These are phyloP conservation scores for Anthostomella pinea DNA, from an alignment of 2,329 filamentous ascomycete species.

Conservation along the genomic window DNA sequence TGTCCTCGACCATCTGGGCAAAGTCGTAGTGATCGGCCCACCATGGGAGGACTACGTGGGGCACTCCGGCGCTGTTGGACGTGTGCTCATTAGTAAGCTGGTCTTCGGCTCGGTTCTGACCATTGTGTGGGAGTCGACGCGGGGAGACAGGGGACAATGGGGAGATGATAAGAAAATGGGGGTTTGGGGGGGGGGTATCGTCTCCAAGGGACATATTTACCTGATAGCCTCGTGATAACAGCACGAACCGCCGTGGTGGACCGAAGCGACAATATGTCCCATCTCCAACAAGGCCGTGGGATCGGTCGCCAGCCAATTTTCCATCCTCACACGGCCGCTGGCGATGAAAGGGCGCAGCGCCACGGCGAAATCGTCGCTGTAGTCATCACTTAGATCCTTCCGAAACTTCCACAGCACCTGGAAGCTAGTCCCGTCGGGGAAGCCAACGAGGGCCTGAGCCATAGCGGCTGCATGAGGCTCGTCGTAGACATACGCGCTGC, in stretches of 20 bases:
- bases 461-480: conserved; percentile 11
- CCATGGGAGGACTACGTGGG: conserved; percentile 18
- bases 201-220: conserved; percentile 7
- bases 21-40: conserved; percentile 20
- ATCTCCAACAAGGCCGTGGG: conserved; percentile 15
- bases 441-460: conserved; percentile 14
- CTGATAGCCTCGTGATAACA: conserved; percentile 17
- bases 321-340: conserved; percentile 14
- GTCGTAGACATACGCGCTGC: conserved; percentile 10
- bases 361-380: conserved; percentile 10
- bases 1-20: conserved; percentile 11
- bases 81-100: too few species aligned
- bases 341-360: conserved; percentile 15
- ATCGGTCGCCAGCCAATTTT: conserved; percentile 14
- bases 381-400: conserved; percentile 3
- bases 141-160: too few species aligned
- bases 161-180: too few species aligned
- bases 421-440: conserved; percentile 2
- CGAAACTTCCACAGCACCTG: conserved; percentile 19
- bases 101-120: too few species aligned
- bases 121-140: too few species aligned
- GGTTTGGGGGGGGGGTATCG: too few species aligned
- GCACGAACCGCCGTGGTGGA: conserved; percentile 20
- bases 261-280: conserved; percentile 17
- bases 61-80: conserved; percentile 13